phyloP scores from a whole-genome alignment of 768 basidiomycete species.

The Leccinum sublutescens region DNA sequence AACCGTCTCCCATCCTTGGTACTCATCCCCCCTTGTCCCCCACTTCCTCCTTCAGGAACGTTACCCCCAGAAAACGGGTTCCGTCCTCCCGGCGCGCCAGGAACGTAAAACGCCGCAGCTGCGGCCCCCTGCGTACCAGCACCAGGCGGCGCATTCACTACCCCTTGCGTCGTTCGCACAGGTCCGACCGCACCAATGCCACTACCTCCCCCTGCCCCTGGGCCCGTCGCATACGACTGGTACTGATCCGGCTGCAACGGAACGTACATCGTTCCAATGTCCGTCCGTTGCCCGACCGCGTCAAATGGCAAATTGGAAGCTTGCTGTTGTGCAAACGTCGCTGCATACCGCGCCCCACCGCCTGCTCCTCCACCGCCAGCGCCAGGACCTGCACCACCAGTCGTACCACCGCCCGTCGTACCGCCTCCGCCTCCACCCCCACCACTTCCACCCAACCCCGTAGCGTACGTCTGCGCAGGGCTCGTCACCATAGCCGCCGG shows the following conservation, averaged over 20 bases:
- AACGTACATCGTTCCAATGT: constrained; percentile 69
- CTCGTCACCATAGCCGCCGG: constrained; percentile 59
- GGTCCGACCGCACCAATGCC: constrained; percentile 23
- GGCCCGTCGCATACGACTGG: constrained; percentile 46
- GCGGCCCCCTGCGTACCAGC: constrained; percentile 23
- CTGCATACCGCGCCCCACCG: constrained; percentile 50
- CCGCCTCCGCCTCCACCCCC: not conserved
- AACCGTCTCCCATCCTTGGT: constrained; percentile 59
- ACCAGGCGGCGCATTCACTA: constrained; percentile 29
- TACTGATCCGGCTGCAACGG: constrained; percentile 86
- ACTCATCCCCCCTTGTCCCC: constrained; percentile 32
- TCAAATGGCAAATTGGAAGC: constrained; percentile 49
- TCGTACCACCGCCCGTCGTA: not conserved
- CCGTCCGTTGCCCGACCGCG: constrained; percentile 58
- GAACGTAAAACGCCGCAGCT: constrained; percentile 65
- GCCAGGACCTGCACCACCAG: not conserved
- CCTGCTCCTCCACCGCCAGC: constrained; percentile 4
- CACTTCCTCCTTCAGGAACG: constrained; percentile 34
- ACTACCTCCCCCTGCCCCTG: constrained; percentile 29
- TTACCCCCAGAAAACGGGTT: constrained; percentile 37
- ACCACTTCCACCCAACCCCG: constrained; percentile 21
- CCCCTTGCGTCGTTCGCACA: constrained; percentile 43
- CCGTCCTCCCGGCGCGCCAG: constrained; percentile 50
- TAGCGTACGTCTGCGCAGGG: constrained; percentile 71
- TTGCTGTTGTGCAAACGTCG: constrained; percentile 46